phyloP scores from a whole-genome alignment of 441 rosid species.

The Euphorbia schlechtendalii region DNA sequence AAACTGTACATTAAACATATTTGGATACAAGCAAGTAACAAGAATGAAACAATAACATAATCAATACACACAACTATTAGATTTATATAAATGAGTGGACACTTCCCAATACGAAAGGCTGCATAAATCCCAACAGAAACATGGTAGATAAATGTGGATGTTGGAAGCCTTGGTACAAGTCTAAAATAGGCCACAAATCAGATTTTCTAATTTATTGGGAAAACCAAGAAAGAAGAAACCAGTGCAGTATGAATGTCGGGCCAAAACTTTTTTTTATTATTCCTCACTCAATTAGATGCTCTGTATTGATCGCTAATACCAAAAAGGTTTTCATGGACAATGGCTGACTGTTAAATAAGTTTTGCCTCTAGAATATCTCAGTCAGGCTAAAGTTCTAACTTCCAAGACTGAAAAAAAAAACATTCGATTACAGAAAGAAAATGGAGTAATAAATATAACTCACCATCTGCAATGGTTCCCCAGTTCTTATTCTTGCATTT shows the following conservation, averaged over 20 bases:
- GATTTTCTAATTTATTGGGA: not conserved
- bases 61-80: not conserved
- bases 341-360: not conserved
- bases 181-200: not conserved
- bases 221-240: not conserved
- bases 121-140: not conserved
- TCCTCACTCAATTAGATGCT: not conserved
- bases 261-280: not conserved
- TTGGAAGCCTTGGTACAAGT: not conserved
- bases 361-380: not conserved
- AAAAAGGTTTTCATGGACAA: not conserved
- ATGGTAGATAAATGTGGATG: not conserved
- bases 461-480: slow-evolving; percentile 63
- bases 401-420: not conserved
- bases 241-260: not conserved
- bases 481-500: slow-evolving; percentile 74
- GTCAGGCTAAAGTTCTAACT: not conserved
- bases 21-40: not conserved
- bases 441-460: no score
- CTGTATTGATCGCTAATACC: not conserved
- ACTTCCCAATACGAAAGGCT: not conserved
- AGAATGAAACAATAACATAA: not conserved
- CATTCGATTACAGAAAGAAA: not conserved
- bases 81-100: not conserved
- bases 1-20: not conserved